Conservation (phyloP, 352 stramenopile species). For the Phytophthora sansomeana region DNA sequence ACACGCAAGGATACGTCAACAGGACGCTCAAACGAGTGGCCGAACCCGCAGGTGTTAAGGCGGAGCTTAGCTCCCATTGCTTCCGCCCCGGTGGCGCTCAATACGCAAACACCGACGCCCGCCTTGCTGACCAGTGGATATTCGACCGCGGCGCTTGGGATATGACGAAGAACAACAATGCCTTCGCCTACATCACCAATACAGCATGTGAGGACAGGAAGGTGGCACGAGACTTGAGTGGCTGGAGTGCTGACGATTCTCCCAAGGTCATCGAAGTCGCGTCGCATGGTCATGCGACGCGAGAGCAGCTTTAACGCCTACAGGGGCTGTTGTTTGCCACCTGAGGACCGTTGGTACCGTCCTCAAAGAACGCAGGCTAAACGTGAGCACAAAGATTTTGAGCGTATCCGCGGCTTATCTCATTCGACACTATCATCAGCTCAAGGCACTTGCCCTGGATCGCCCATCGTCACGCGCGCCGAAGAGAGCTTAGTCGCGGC, state of each 20-base stretch:
- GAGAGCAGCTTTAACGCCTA: background rate
- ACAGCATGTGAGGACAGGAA: background rate
- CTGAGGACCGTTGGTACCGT: no score
- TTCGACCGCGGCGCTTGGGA: slow-evolving; percentile 44
- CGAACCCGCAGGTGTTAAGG: background rate
- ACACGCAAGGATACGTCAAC: slow-evolving; percentile 39
- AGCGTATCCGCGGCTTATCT: slow-evolving; percentile 7
- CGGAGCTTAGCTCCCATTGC: slow-evolving; percentile 35
- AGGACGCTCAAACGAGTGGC: slow-evolving; percentile 22
- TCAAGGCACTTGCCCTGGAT: slow-evolving; percentile 7
- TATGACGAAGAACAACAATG: slow-evolving; percentile 39
- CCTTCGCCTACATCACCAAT: slow-evolving; percentile 13
- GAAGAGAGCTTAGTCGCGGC: background rate
- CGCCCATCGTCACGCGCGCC: background rate
- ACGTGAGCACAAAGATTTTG: slow-evolving; percentile 2
- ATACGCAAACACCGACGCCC: slow-evolving; percentile 28
- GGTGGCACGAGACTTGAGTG: background rate
- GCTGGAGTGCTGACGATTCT: background rate
- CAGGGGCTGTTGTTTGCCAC: background rate
- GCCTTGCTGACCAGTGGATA: slow-evolving; percentile 33
- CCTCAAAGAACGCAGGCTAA: background rate
- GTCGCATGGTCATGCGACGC: no score
- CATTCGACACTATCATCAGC: slow-evolving; percentile 9
- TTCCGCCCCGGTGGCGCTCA: slow-evolving; percentile 33
- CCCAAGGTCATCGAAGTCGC: background rate